Evolutionary conservation across 169 alveolate species (phyloP).

Genomic region (Plasmodium coatneyi): DNA sequence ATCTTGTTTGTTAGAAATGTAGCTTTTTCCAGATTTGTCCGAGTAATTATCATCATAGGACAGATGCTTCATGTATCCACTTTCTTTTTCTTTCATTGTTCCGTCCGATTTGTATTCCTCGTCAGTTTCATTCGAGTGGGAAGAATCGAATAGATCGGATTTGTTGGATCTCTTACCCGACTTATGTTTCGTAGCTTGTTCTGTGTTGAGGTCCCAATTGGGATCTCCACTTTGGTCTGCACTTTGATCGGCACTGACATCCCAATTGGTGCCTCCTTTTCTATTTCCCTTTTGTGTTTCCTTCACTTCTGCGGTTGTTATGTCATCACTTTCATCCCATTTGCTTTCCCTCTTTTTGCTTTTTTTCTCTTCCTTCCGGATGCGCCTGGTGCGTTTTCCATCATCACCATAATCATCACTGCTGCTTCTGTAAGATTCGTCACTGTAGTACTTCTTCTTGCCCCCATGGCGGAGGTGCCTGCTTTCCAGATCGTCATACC

Average conservation of each 20-base stretch:
- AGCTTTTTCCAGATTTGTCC: slow-evolving; percentile 56
- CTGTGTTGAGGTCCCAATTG: not conserved
- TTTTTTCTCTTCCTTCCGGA: slow-evolving; percentile 12
- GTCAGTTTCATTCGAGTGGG: slow-evolving; percentile 3
- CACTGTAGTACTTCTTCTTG: slow-evolving; percentile 39
- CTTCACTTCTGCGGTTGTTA: not conserved
- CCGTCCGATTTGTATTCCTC: slow-evolving; percentile 15
- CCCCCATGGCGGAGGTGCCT: not conserved
- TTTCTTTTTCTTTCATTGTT: not conserved
- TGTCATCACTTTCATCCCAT: not conserved
- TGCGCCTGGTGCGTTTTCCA: not conserved
- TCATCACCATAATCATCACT: not conserved
- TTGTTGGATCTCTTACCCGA: not conserved
- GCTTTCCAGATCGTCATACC: not conserved
- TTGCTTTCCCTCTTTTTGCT: slow-evolving; percentile 8
- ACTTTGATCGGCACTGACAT: not conserved
- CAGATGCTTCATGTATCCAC: slow-evolving; percentile 3
- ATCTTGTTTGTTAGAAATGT: slow-evolving; percentile 56
- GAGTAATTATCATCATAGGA: slow-evolving; percentile 28
- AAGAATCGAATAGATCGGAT: slow-evolving; percentile 27
- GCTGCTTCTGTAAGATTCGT: slow-evolving; percentile 11
- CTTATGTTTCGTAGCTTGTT: not conserved
- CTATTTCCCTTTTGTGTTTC: not conserved
- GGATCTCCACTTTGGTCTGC: not conserved
- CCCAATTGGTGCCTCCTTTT: not conserved